Evolutionary conservation across 2,329 filamentous ascomycete genomes (phyloP).

Genomic region (Pezizomycotina sp.): DNA sequence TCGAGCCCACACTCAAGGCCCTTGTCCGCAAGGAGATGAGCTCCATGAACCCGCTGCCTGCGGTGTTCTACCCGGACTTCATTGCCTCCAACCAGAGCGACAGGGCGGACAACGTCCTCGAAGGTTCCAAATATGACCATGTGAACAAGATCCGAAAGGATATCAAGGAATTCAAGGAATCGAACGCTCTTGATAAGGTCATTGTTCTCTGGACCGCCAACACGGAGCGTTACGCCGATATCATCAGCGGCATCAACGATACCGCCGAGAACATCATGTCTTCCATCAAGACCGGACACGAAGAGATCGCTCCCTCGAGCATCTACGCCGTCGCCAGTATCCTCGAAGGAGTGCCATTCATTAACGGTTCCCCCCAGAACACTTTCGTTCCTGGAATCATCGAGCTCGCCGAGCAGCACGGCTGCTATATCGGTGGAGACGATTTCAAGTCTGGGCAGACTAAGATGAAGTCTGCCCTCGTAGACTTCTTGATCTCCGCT

Average conservation of each 20-base stretch:
- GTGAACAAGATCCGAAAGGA: constrained; percentile 87
- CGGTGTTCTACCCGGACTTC: constrained; percentile 98
- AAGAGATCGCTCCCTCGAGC: constrained; percentile 86
- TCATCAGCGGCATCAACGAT: constrained; percentile 81
- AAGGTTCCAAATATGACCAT: constrained; percentile 70
- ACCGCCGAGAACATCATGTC: constrained; percentile 85
- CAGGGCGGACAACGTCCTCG: constrained; percentile 76
- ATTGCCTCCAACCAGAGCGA: constrained; percentile 97
- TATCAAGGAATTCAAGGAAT: constrained; percentile 81
- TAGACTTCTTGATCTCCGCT: constrained; percentile 95
- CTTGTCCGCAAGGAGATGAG: constrained; percentile 88
- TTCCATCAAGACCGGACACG: constrained; percentile 70
- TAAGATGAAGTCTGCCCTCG: constrained; percentile 99
- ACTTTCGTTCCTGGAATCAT: constrained; percentile 92
- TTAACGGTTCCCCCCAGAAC: constrained; percentile 98
- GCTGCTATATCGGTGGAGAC: constrained; percentile 86
- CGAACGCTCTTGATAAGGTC: constrained; percentile 77
- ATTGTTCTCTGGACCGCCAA: constrained; percentile 98
- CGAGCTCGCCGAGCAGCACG: constrained; percentile 70
- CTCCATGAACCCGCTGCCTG: constrained; percentile 71
- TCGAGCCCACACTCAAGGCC: constrained; percentile 85
- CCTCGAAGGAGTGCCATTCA: constrained; percentile 78
- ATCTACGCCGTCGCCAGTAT: constrained; percentile 92
- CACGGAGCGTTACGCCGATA: constrained; percentile 87
- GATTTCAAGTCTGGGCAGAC: constrained; percentile 99